Evolutionary conservation across 164 flowering plant genomes (phyloP), one percentile per base, ranked within the genome.

Genomic region (Stephania yunnanensis): DNA sequence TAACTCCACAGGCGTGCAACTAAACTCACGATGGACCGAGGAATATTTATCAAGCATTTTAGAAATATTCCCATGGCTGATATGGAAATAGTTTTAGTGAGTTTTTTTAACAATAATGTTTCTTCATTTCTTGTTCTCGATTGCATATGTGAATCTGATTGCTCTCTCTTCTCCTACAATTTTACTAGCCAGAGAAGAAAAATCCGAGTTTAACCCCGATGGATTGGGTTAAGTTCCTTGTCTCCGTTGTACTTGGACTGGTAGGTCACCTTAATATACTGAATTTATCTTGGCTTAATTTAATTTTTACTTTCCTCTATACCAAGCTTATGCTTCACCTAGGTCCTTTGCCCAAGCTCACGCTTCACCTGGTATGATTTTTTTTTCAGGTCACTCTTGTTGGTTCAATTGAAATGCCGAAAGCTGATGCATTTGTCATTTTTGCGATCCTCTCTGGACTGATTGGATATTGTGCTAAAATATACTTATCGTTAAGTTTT

Each of bases 61-160:
- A 92, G 83, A 80, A 92, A 91, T 83, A 96, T 96, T 74, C 99
- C 99, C 44, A 96, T 96, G 99, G 99, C 99, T 71, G 99, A 96
- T 85, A 80, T 96, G 97, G 99, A 96, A 80, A 86, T 96, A 74
- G 97, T 94, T 75, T 88, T 96, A 78, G 99, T 93, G 77, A 87
- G 98, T 83, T 67, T 29, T 67, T 29, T 69, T 64, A 5, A 5
- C 48, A 61, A 4, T 17, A 61, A 11, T 0, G 4, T 25, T n/a
- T 68, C 25, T 36, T 36, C 42, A 36, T 4, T 2, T 68, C 42
- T 68, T 30, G 4, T 8, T 46, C 44, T 6, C 13, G 17, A 1
- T 6, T 1, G 15, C 4, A 50, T 36, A 68, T 36, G 70, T 29
- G 7, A 53, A 58, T 31, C 9, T 73, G 12, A 11, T 1, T 31